phyloP scores from a whole-genome alignment of 106 monocot species.

The Dioscorea dumetorum region DNA sequence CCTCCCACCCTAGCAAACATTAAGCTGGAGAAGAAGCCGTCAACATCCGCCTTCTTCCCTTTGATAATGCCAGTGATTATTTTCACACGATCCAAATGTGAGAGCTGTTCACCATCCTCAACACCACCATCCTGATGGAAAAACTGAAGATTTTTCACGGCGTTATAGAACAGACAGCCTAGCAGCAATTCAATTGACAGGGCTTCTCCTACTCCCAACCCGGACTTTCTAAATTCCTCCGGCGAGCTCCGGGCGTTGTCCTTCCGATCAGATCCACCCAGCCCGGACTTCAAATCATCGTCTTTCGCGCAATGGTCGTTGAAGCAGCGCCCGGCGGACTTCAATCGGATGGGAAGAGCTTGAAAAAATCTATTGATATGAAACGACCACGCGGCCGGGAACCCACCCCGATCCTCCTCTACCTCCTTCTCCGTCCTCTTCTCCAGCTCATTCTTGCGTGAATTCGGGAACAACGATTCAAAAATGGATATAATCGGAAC shows the following conservation, averaged over 20 bases:
- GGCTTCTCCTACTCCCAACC: background rate
- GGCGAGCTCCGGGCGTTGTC: no score
- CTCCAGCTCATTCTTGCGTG: conserved; percentile 4
- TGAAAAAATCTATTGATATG: conserved; percentile 32
- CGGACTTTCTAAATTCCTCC: no score
- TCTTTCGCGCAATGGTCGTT: conserved; percentile 10
- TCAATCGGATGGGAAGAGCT: conserved; percentile 39
- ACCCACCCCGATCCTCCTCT: conserved; percentile 17
- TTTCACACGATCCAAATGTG: conserved; percentile 25
- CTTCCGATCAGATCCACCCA: background rate
- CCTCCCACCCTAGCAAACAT: conserved; percentile 61
- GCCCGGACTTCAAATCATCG: conserved; percentile 3
- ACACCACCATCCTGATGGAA: conserved; percentile 9
- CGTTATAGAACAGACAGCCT: conserved; percentile 25
- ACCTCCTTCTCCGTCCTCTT: conserved; percentile 5
- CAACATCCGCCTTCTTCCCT: conserved; percentile 33
- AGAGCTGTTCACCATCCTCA: background rate
- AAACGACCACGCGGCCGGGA: conserved; percentile 28
- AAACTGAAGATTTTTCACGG: conserved; percentile 32
- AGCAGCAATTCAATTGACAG: conserved; percentile 30
- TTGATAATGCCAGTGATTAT: conserved; percentile 28
- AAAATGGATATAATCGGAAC: conserved; percentile 12
- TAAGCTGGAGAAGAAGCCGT: conserved; percentile 44
- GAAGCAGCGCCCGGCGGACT: conserved; percentile 49
- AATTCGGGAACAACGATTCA: conserved; percentile 18